Conservation (phyloP, 164 flowering plant genomes). For the Chloranthus sessilifolius region DNA sequence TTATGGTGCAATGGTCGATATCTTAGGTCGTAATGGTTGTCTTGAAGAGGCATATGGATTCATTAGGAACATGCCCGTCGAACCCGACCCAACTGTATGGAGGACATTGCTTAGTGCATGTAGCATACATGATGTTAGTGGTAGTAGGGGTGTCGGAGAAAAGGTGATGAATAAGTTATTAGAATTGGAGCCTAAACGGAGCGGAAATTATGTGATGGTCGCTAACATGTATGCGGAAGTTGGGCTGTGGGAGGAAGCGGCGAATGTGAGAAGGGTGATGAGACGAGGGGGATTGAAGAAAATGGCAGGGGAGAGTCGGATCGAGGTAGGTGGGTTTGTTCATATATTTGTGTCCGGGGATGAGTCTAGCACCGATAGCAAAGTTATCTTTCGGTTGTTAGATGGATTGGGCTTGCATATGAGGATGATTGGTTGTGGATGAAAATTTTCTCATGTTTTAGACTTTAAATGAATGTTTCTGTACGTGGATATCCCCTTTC, state of each 20-base stretch:
- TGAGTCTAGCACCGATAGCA: not conserved
- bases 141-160: not conserved
- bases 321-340: slow-evolving; percentile 11
- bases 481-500: no score
- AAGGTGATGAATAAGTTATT: slow-evolving; percentile 13
- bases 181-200: slow-evolving; percentile 11
- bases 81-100: slow-evolving; percentile 17
- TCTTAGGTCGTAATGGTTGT: slow-evolving; percentile 13
- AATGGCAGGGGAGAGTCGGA: slow-evolving; percentile 14
- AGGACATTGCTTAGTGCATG: slow-evolving; percentile 18
- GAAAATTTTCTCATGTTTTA: no score
- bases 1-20: slow-evolving; percentile 16
- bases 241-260: slow-evolving; percentile 18
- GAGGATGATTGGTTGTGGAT: slow-evolving; percentile 2
- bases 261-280: slow-evolving; percentile 12
- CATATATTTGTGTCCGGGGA: slow-evolving; percentile 9
- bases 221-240: slow-evolving; percentile 15
- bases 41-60: slow-evolving; percentile 15
- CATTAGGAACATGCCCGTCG: slow-evolving; percentile 8
- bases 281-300: slow-evolving; percentile 12
- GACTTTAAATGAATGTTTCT: no score
- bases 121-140: slow-evolving; percentile 3
- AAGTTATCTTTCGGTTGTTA: slow-evolving; percentile 1
- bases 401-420: slow-evolving; percentile 7
- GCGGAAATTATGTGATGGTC: slow-evolving; percentile 14